Evolutionary conservation across 2,329 filamentous ascomycete species (phyloP), one percentile per base, ranked within the genome.

Genomic region (Fonsecaea multimorphosa): DNA sequence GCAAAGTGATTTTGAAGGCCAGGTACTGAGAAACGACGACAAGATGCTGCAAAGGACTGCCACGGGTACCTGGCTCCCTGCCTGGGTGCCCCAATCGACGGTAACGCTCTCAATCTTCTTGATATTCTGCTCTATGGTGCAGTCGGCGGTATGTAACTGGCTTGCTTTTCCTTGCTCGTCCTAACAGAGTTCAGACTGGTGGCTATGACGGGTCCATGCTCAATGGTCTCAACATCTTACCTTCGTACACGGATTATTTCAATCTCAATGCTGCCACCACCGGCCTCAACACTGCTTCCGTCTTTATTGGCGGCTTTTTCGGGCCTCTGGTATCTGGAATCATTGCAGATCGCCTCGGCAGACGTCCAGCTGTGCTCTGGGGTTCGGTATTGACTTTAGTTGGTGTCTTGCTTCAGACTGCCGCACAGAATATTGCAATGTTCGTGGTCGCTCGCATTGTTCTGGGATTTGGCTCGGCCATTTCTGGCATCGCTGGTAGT

Each of bases 401-500:
- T 31, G 88, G 87, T 8, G 85, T 85, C 0, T 78, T 82, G 34
- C 79, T 90, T 1, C 88, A 90, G 73, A 80, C 83, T 29, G 82
- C 84, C 29, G 85, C 87, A 12, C 80, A 83, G 66, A 80, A 83
- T 56, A 76, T 87, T 16, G 77, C 79, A 6, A 61, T 64, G 65
- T 67, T 67, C 12, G 52, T 67, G 8, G 58, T 58, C 4, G 61
- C 53, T 5, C 61, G 65, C 7, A 44, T 67, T 29, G n/a, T 64
- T 27, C 24, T 67, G 9, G 65, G 65, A 22, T 31, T 67, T 12
- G 60, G 60, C 16, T 59, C 32, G 0, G 55, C 36, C 3, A 22
- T 57, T 16, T 44, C 58, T 29, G 38, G 40, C 4, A 40, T 59
- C 14, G 56, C 34, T 7, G 60, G 38, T 7, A 36, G 61, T 16